Evolutionary conservation across 1,139 yeast species (phyloP), one percentile per base, ranked within the genome.

Genomic region (Kodamaea sp.): DNA sequence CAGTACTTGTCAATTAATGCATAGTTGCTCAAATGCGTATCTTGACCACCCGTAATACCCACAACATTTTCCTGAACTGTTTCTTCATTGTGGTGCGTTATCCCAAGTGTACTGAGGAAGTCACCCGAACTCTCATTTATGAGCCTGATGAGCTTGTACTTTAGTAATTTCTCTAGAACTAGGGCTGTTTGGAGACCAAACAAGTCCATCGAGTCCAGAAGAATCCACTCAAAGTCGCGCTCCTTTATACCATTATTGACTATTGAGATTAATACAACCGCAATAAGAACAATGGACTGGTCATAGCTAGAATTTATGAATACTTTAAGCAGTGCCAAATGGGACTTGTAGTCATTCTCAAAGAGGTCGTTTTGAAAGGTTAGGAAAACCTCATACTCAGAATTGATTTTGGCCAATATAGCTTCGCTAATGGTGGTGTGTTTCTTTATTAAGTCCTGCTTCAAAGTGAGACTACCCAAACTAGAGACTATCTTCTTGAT

Each of bases 351-450:
- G 44, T 80, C 83, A 41, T 76, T 54, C 9, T 77, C 78, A 35
- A 85, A 66, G 2, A 87, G 61, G 32, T 82, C 84, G 57, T 89
- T 95, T 52, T 89, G 94, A 30, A 88, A 67, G 39, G 79, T 83
- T 14, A 89, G 61, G 39, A 76, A 69, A 18, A 67, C 64, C 45
- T 80, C 80, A 54, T 80, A 80, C 30, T 59, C 63, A 26, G 59
- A 44, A 29, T 73, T 73, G 8, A 87, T 80, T 24, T 64, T 63
- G 10, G 65, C 59, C 55, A 90, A 65, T 2, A 88, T 70, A 15
- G 67, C 69, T 47, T 89, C 95, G 3, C 95, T 86, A 16, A 92
- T 63, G 4, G 66, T 64, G 0, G 97, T 89, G 53, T 89, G 96
- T 41, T 79, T 76, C 39, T 85, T 78, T 21, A 92, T 73, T 42